These are phyloP conservation scores for Alternaria arbusti DNA, from an alignment of 2,329 filamentous ascomycete genomes.

Conservation along the genomic window DNA sequence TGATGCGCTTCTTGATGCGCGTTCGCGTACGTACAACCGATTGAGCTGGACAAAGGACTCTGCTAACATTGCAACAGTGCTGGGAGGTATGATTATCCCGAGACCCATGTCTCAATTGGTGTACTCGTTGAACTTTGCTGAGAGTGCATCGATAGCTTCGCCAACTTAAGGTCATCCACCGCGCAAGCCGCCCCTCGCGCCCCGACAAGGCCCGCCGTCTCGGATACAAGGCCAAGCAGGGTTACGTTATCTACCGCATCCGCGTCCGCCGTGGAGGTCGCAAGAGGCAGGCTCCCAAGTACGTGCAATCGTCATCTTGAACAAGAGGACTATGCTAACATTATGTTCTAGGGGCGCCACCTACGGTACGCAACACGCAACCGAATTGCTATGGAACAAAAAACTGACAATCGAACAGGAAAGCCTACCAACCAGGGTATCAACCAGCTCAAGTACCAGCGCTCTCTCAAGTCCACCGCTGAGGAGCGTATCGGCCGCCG, in stretches of 20 bases:
- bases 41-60: slow-evolving; percentile 7
- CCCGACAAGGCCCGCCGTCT: slow-evolving; percentile 99
- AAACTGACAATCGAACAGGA: slow-evolving; percentile 64
- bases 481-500: slow-evolving; percentile 99
- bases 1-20: slow-evolving; percentile 98
- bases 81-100: slow-evolving; percentile 78
- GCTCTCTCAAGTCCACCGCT: slow-evolving; percentile 94
- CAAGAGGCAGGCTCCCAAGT: slow-evolving; percentile 91
- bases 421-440: slow-evolving; percentile 99
- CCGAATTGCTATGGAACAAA: slow-evolving; percentile 1
- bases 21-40: slow-evolving; percentile 60
- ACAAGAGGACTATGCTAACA: slow-evolving; percentile 32
- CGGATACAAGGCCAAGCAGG: slow-evolving; percentile 99
- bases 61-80: slow-evolving; percentile 63
- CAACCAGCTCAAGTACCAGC: slow-evolving; percentile 99
- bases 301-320: slow-evolving; percentile 18
- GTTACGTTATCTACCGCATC: slow-evolving; percentile 99
- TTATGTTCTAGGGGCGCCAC: slow-evolving; percentile 76
- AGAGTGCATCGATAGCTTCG: slow-evolving; percentile 99
- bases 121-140: slow-evolving; percentile 99
- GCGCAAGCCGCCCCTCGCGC: slow-evolving; percentile 95
- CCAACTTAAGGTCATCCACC: slow-evolving; percentile 99
- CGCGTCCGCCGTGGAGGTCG: slow-evolving; percentile 98
- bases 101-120: slow-evolving; percentile 51
- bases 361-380: slow-evolving; percentile 73